phyloP scores from a whole-genome alignment of 495 filamentous ascomycete species.

The Elaphomyces granulatus region DNA sequence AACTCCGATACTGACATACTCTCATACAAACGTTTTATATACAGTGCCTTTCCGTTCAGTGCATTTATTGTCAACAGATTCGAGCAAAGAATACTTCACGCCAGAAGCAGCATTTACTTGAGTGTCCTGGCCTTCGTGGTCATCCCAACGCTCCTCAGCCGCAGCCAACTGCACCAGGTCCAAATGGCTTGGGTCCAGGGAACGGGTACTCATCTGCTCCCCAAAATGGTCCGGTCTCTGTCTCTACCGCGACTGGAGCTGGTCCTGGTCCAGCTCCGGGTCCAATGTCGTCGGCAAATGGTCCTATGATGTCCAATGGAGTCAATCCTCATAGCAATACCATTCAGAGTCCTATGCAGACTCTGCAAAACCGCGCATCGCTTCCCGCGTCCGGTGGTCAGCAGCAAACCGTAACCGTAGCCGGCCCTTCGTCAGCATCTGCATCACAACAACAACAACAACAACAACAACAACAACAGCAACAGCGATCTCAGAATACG shows the following conservation, averaged over 20 bases:
- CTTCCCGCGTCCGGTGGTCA: constrained; percentile 26
- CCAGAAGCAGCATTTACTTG: constrained; percentile 41
- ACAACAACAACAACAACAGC: no score
- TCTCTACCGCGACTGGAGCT: constrained; percentile 21
- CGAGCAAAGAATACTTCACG: constrained; percentile 44
- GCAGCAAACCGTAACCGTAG: constrained; percentile 12
- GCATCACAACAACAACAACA: constrained; percentile 10
- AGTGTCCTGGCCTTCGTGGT: constrained; percentile 37
- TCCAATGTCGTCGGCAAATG: constrained; percentile 26
- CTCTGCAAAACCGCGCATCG: constrained; percentile 23
- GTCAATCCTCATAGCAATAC: constrained; percentile 33
- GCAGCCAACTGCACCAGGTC: constrained; percentile 23
- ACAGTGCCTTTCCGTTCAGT: constrained; percentile 44
- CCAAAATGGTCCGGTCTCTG: constrained; percentile 24
- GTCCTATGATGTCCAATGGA: constrained; percentile 30
- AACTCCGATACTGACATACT: constrained; percentile 21
- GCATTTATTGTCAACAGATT: constrained; percentile 44
- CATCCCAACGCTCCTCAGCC: constrained; percentile 31
- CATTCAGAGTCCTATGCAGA: constrained; percentile 31
- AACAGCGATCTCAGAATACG: constrained; percentile 19
- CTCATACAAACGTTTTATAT: constrained; percentile 11
- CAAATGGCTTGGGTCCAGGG: constrained; percentile 30
- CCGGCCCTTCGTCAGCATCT: constrained; percentile 19
- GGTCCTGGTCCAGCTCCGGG: constrained; percentile 18
- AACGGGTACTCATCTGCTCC: constrained; percentile 36